These are phyloP conservation scores for Raddia guianensis DNA, from an alignment of 176 grass and related monocot species.

Conservation along the genomic window DNA sequence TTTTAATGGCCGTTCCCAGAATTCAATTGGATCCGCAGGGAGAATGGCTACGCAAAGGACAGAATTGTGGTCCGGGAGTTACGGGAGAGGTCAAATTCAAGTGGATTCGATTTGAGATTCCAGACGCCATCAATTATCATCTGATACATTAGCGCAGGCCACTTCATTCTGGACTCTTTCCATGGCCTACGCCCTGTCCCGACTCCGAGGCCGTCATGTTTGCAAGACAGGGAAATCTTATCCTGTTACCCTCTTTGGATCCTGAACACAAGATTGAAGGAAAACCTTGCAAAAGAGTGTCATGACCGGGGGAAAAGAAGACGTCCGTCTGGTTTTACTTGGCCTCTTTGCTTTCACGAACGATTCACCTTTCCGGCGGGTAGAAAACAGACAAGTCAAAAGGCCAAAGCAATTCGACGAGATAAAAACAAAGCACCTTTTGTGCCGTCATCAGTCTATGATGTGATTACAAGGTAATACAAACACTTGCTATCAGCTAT, in stretches of 20 bases:
- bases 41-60: neutral
- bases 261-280: conserved; percentile 27
- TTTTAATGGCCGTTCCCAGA: neutral
- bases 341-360: conserved; percentile 35
- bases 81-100: conserved; percentile 45
- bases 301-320: conserved; percentile 37
- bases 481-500: neutral
- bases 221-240: conserved; percentile 58
- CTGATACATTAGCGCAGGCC: conserved; percentile 20
- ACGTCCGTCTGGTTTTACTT: conserved; percentile 33
- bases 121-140: conserved; percentile 42
- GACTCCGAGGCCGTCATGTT: conserved; percentile 30
- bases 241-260: conserved; percentile 45
- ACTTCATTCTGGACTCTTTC: conserved; percentile 27
- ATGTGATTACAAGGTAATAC: conserved; percentile 21
- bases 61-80: conserved; percentile 42
- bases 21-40: conserved; percentile 30
- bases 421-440: conserved; percentile 12
- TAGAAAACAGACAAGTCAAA: conserved; percentile 33
- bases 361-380: conserved; percentile 11
- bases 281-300: conserved; percentile 34
- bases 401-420: neutral
- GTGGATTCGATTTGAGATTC: conserved; percentile 53
- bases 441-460: conserved; percentile 17
- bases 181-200: conserved; percentile 22